Evolutionary conservation across 2,329 filamentous ascomycete genomes (phyloP).

Genomic region (Penicillium vulpinum): DNA sequence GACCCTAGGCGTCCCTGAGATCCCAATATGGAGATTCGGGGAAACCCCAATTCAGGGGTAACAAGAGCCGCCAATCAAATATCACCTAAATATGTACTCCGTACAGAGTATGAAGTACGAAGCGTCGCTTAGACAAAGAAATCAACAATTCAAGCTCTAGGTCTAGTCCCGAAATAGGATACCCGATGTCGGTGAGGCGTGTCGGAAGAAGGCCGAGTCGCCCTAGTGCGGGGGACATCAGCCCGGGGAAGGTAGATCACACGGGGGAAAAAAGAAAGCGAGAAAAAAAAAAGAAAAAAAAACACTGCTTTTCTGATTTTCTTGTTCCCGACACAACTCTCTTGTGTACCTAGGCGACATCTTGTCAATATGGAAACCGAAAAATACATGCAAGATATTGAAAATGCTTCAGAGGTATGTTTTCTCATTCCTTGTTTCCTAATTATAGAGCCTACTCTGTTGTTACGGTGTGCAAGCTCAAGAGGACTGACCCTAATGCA

Average conservation of each 20-base stretch:
- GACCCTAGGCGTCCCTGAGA: neutral
- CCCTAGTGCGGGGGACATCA: constrained; percentile 19
- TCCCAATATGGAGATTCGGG: constrained; percentile 1
- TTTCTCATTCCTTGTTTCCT: neutral
- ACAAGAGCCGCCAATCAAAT: neutral
- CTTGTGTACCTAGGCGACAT: neutral
- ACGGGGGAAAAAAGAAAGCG: constrained; percentile 7
- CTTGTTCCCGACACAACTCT: neutral
- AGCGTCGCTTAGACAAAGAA: too few species aligned
- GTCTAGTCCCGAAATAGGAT: neutral
- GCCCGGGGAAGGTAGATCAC: constrained; percentile 14
- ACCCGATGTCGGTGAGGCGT: neutral
- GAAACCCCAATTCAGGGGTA: constrained; percentile 3
- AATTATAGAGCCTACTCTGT: neutral
- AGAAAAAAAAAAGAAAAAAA: constrained; percentile 7
- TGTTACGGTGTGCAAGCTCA: neutral
- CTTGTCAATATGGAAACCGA: constrained; percentile 22
- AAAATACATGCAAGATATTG: constrained; percentile 16
- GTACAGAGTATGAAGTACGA: too few species aligned
- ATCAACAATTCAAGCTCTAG: neutral
- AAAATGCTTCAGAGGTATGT: constrained; percentile 18
- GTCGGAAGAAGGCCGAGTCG: constrained; percentile 20
- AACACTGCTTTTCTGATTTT: neutral
- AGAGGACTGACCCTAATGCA: constrained; percentile 1
- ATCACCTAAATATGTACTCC: neutral